phyloP scores from a whole-genome alignment of 495 filamentous ascomycete genomes.

The Daldinia concentrica region DNA sequence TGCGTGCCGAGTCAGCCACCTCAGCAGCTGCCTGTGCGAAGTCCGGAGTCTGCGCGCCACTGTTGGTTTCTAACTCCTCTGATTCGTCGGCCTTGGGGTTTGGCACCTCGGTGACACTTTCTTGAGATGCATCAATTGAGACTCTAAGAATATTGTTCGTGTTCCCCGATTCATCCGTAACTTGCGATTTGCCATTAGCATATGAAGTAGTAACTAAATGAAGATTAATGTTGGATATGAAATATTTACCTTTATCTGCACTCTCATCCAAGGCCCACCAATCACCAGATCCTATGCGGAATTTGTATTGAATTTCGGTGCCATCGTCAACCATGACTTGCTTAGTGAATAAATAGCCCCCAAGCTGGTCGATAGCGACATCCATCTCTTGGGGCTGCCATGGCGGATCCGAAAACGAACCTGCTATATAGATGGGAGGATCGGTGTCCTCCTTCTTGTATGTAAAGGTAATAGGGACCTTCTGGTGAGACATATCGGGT shows the following conservation, averaged over 20 bases:
- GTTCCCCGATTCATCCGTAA: conserved; percentile 64
- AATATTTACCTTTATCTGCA: conserved; percentile 58
- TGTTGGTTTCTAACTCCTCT: background rate
- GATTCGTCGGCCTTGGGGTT: conserved; percentile 5
- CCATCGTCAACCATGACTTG: conserved; percentile 57
- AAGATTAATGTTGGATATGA: background rate
- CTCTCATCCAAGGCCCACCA: conserved; percentile 72
- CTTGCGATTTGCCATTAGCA: conserved; percentile 43
- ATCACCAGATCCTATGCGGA: conserved; percentile 68
- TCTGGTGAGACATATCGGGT: conserved; percentile 50
- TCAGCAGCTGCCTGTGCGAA: conserved; percentile 57
- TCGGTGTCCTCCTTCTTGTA: conserved; percentile 64
- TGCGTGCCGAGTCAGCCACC: conserved; percentile 56
- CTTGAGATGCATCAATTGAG: conserved; percentile 27
- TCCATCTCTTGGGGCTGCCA: conserved; percentile 72
- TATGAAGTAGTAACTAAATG: background rate
- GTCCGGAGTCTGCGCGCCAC: conserved; percentile 32
- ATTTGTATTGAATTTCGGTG: conserved; percentile 73
- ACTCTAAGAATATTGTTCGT: conserved; percentile 65
- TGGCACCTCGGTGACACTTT: conserved; percentile 9
- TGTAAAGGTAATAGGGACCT: conserved; percentile 62
- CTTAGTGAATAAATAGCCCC: conserved; percentile 56
- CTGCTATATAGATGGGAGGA: conserved; percentile 72
- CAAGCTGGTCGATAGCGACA: conserved; percentile 52
- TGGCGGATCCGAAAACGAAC: conserved; percentile 69